phyloP scores from a whole-genome alignment of 768 basidiomycete genomes.

The Dioszegia aurantiaca region DNA sequence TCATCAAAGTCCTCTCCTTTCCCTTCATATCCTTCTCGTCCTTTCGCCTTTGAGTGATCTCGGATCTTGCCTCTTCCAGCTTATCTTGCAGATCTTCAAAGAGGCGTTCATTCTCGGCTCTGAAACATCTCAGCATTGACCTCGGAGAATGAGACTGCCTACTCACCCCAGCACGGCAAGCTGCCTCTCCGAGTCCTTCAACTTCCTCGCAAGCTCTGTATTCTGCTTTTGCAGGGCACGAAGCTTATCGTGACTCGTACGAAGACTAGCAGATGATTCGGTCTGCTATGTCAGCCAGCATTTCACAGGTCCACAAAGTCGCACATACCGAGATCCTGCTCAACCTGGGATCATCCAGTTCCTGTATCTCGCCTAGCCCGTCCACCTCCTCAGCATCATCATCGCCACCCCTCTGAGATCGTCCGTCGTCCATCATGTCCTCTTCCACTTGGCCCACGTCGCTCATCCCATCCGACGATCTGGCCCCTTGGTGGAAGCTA shows the following conservation, averaged over 20 bases:
- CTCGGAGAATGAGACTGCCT: background rate
- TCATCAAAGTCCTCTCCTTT: conserved; percentile 65
- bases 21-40: conserved; percentile 88
- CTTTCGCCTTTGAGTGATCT: conserved; percentile 73
- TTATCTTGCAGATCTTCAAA: conserved; percentile 73
- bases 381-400: conserved; percentile 33
- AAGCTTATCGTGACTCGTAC: conserved; percentile 64
- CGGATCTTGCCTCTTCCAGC: conserved; percentile 73
- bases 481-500: conserved; percentile 35
- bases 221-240: conserved; percentile 73
- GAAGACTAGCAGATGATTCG: conserved; percentile 66
- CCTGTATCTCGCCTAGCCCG: conserved; percentile 15
- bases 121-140: conserved; percentile 18
- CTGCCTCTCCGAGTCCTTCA: conserved; percentile 71
- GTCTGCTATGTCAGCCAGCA: conserved; percentile 30
- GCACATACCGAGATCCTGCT: conserved; percentile 34
- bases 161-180: conserved; percentile 55
- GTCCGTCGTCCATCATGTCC: conserved; percentile 18
- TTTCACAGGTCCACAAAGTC: background rate
- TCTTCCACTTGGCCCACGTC: conserved; percentile 17
- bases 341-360: conserved; percentile 32
- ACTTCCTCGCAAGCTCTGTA: conserved; percentile 68
- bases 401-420: conserved; percentile 2
- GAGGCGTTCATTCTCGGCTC: conserved; percentile 69
- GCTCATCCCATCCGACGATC: conserved; percentile 28